Evolutionary conservation across 345 rosid species (phyloP).

Genomic region (Murraya koenigii): DNA sequence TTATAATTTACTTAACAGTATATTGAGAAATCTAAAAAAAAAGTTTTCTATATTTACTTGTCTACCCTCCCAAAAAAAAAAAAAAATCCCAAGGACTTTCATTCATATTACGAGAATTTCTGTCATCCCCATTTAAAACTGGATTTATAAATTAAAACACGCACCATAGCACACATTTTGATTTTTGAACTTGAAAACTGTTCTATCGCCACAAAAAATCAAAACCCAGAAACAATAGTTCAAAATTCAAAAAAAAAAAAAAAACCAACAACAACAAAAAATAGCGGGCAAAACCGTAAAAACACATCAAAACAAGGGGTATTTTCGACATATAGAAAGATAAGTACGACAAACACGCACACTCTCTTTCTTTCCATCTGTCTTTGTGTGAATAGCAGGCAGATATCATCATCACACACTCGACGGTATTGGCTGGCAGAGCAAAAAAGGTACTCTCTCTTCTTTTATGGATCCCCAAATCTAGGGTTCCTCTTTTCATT

Average conservation of each 20-base stretch:
- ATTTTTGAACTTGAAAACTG: background rate
- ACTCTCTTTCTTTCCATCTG: background rate
- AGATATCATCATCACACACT: too few relatives aligned
- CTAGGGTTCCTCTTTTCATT: conserved; percentile 27
- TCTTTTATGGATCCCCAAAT: conserved; percentile 33
- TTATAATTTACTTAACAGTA: too few relatives aligned
- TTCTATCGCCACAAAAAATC: too few relatives aligned
- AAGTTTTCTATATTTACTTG: too few relatives aligned
- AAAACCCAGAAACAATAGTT: background rate
- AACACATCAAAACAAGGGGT: background rate
- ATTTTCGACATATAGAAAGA: conserved; percentile 14
- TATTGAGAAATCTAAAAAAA: too few relatives aligned
- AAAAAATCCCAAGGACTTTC: too few relatives aligned
- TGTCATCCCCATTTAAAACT: too few relatives aligned
- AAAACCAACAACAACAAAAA: too few relatives aligned
- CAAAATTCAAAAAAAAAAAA: background rate
- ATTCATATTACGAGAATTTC: too few relatives aligned
- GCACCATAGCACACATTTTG: too few relatives aligned
- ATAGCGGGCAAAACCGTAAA: conserved; percentile 12
- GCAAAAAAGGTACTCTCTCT: conserved; percentile 18
- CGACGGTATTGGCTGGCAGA: conserved; percentile 15
- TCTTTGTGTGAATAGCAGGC: conserved; percentile 25
- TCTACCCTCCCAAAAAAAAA: too few relatives aligned
- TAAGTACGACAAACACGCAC: conserved; percentile 1
- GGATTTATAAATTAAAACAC: too few relatives aligned